These are phyloP conservation scores for Stagonosporopsis rhizophila DNA, from an alignment of 2,329 filamentous ascomycete species.

Conservation along the genomic window DNA sequence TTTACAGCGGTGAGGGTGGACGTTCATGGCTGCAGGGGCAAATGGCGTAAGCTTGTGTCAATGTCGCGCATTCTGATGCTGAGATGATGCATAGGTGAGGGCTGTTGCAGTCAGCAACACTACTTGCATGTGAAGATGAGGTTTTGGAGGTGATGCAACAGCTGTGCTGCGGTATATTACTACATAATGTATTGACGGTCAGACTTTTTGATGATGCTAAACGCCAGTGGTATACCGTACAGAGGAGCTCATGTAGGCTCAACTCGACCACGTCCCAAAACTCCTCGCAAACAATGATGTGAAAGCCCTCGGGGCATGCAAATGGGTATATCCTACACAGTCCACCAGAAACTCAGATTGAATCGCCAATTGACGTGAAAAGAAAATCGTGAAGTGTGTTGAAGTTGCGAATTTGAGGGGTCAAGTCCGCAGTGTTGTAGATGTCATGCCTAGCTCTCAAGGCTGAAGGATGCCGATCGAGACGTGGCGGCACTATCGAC, in stretches of 20 bases:
- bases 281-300: slow-evolving; percentile 10
- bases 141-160: neutral
- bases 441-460: slow-evolving; percentile 21
- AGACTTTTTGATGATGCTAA: slow-evolving; percentile 14
- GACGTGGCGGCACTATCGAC: slow-evolving; percentile 49
- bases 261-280: slow-evolving; percentile 19
- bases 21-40: slow-evolving; percentile 1
- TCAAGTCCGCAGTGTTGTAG: slow-evolving; percentile 6
- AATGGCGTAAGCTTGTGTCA: slow-evolving; percentile 12
- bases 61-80: slow-evolving; percentile 4
- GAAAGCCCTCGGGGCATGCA: slow-evolving; percentile 7
- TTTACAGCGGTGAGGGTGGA: slow-evolving; percentile 14
- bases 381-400: slow-evolving; percentile 30
- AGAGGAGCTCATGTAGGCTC: slow-evolving; percentile 22
- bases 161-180: slow-evolving; percentile 8
- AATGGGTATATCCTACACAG: slow-evolving; percentile 40
- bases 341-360: slow-evolving; percentile 27
- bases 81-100: neutral
- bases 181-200: neutral
- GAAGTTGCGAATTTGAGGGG: slow-evolving; percentile 9
- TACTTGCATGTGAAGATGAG: neutral
- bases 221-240: slow-evolving; percentile 20
- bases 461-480: slow-evolving; percentile 36
- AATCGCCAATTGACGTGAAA: slow-evolving; percentile 26
- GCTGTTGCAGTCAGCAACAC: neutral